A percentile compares a stretch with the other conserved stretches of the same genome.
Evolutionary conservation across 1,284 basidiomycete genomes (phyloP).

Genomic region (Ganoderma lingzhi): DNA sequence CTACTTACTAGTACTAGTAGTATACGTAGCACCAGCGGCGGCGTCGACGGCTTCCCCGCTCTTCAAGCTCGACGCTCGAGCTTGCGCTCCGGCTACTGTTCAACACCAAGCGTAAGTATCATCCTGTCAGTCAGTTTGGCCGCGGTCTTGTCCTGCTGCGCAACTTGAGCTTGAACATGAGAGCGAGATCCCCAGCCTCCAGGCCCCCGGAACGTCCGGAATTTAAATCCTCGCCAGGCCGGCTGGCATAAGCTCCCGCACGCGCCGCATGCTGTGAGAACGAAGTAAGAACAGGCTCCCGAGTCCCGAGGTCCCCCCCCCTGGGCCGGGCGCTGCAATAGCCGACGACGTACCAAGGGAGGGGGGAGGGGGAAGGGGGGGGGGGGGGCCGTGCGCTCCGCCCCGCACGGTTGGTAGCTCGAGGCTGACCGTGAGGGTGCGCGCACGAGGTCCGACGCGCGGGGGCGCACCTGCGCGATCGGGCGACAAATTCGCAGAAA

Average conservation of each 20-base stretch:
- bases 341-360: constrained; percentile 26
- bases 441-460: constrained; percentile 10
- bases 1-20: background rate
- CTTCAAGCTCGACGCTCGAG: background rate
- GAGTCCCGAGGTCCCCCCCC: background rate
- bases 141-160: background rate
- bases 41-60: background rate
- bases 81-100: background rate
- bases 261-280: constrained; percentile 19
- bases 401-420: constrained; percentile 32
- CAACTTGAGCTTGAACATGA: background rate
- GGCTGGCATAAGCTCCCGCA: constrained; percentile 20
- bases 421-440: constrained; percentile 22
- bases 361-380: too few species aligned
- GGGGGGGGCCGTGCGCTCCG: constrained; percentile 11
- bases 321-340: constrained; percentile 15
- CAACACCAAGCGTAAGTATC: background rate
- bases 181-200: constrained; percentile 14
- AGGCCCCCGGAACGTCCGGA: constrained; percentile 2
- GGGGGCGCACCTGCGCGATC: constrained; percentile 27
- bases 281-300: constrained; percentile 10
- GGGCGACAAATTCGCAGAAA: constrained; percentile 4
- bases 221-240: background rate
- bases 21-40: background rate
- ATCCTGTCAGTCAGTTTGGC: constrained; percentile 2